These are phyloP conservation scores for Mentha longifolia DNA, from an alignment of 257 asterid species.

Conservation along the genomic window DNA sequence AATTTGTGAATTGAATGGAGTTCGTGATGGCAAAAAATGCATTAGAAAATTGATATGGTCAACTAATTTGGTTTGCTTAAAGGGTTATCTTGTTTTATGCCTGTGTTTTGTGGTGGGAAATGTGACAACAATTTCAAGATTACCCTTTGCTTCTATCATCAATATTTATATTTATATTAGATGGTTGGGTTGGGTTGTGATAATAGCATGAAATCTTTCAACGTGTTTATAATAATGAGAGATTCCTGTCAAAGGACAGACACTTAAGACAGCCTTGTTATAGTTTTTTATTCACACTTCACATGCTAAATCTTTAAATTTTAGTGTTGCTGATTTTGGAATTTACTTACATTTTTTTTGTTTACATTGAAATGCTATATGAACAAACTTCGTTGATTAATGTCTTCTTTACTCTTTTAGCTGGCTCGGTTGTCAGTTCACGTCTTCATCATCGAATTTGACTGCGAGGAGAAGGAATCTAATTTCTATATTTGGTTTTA, in stretches of 20 bases:
- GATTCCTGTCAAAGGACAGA: conserved; percentile 65
- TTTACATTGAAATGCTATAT: conserved; percentile 41
- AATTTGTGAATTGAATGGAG: conserved; percentile 20
- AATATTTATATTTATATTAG: conserved; percentile 39
- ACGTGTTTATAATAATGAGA: conserved; percentile 48
- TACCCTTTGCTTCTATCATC: conserved; percentile 41
- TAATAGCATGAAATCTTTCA: conserved; percentile 53
- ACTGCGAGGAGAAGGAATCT: conserved; percentile 45
- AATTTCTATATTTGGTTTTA: conserved; percentile 35
- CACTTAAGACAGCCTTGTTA: conserved; percentile 51
- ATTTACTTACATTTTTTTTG: conserved; percentile 38
- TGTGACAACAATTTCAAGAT: conserved; percentile 46
- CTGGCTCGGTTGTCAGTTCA: conserved; percentile 50
- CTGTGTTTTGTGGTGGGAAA: conserved; percentile 48
- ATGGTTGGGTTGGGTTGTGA: conserved; percentile 33
- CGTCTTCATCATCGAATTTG: conserved; percentile 52
- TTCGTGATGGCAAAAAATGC: conserved; percentile 21
- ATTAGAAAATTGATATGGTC: conserved; percentile 20
- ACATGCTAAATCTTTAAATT: conserved; percentile 68
- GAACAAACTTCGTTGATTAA: conserved; percentile 47
- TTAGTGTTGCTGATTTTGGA: conserved; percentile 42
- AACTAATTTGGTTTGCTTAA: conserved; percentile 40
- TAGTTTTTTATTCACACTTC: conserved; percentile 58
- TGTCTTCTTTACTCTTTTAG: conserved; percentile 45
- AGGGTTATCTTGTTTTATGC: conserved; percentile 52